Evolutionary conservation across 2,329 filamentous ascomycete genomes (phyloP), one percentile per base, ranked within the genome.

Genomic region (Aureobasidium sp.): DNA sequence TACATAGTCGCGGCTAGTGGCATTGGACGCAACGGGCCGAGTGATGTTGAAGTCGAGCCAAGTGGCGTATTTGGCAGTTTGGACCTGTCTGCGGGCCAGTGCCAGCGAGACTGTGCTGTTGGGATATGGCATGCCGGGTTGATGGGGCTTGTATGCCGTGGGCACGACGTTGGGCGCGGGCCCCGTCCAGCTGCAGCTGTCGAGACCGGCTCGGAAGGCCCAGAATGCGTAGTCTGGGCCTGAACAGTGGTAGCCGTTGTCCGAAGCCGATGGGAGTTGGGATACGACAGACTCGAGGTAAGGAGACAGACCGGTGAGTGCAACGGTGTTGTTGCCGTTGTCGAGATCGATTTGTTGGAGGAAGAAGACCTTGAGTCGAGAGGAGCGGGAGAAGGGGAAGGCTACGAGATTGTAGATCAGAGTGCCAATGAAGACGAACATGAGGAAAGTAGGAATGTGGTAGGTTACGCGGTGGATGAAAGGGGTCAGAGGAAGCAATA

Each of bases 381-480:
- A 89, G 63, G 85, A 82, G 25, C 83, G 77, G 0, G 90, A 94
- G 75, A 97, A 97, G 0, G 94, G 94, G 73, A 96, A 97, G 1
- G 89, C 90, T 2, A 84, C 76, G 5, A 97, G 82, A 70, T 95
- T 96, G 78, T 96, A 97, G 62, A 92, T 82, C 31, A 95, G 76
- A 1, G 91, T 95, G 34, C 81, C 89, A 27, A 84, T 70, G 64
- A 91, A 90, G 9, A 96, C 77, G 14, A 87, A 71, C 31, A 95
- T 79, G 17, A 97, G 74, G 68, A 96, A 86, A 0, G 87, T 77
- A 0, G 94, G 92, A 4, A 97, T 73, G 64, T 96, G 91, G 71
- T 89, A 88, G 1, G 87, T 90, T 66, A 94, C 85, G 47, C 93
- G 87, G 72, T 97, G 92, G 44, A 96, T 81, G 71, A 96, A 96